Evolutionary conservation across 2,329 filamentous ascomycete genomes (phyloP).

Genomic region (Fusarium subtropicale): DNA sequence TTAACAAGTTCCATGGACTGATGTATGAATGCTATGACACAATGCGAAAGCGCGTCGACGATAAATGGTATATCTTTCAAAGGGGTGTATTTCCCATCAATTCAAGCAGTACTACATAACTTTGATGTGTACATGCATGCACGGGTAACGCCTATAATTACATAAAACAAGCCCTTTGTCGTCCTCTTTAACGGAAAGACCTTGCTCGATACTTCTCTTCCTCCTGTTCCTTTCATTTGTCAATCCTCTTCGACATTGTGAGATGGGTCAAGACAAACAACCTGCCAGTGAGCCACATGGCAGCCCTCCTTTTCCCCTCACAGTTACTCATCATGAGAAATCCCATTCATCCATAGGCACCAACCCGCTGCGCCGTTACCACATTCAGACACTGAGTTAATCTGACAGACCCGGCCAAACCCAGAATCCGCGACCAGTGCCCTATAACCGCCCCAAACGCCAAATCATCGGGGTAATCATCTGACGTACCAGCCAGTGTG

Average conservation of each 20-base stretch:
- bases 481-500: constrained; percentile 45
- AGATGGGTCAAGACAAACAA: not conserved
- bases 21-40: not conserved
- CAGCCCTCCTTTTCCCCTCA: constrained; percentile 16
- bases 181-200: constrained; percentile 5
- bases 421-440: constrained; percentile 21
- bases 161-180: constrained; percentile 31
- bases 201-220: constrained; percentile 18
- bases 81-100: constrained; percentile 31
- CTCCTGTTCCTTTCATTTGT: constrained; percentile 6
- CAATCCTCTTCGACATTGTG: constrained; percentile 7
- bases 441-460: constrained; percentile 45
- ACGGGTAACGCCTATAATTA: constrained; percentile 42
- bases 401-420: constrained; percentile 20
- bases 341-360: constrained; percentile 24
- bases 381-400: constrained; percentile 17
- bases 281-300: not conserved
- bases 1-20: not conserved
- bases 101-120: constrained; percentile 31
- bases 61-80: constrained; percentile 14
- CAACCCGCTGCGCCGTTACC: constrained; percentile 28
- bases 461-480: constrained; percentile 37
- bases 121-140: constrained; percentile 26
- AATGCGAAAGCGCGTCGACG: not conserved
- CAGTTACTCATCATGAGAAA: constrained; percentile 10